Evolutionary conservation across 108 stramenopile genomes (phyloP).

Genomic region (Skeletonema potamos): DNA sequence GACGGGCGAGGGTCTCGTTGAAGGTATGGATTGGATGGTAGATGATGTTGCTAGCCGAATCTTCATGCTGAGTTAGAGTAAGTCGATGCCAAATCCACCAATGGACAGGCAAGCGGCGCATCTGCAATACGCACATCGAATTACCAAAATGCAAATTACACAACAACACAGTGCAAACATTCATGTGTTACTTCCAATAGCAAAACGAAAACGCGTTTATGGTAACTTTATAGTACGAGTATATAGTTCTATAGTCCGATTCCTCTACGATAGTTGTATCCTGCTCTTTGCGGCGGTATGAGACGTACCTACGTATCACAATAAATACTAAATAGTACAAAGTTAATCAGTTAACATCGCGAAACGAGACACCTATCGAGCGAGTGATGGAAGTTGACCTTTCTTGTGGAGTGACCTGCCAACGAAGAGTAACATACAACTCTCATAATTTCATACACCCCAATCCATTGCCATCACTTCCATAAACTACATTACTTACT

Average conservation of each 20-base stretch:
- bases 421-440: background rate
- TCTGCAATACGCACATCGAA: too few relatives aligned
- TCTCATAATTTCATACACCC: background rate
- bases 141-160: background rate
- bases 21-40: constrained; percentile 97
- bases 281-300: too few relatives aligned
- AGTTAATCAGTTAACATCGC: too few relatives aligned
- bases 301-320: too few relatives aligned
- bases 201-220: background rate
- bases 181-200: too few relatives aligned
- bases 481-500: background rate
- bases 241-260: too few relatives aligned
- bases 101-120: too few relatives aligned
- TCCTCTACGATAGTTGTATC: too few relatives aligned
- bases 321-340: too few relatives aligned
- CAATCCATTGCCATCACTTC: background rate
- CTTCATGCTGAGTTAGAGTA: constrained; percentile 78
- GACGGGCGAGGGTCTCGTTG: constrained; percentile 90
- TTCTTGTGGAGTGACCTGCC: background rate
- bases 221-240: background rate
- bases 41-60: constrained; percentile 92
- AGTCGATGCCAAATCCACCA: too few relatives aligned
- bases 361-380: too few relatives aligned
- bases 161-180: too few relatives aligned
- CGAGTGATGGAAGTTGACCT: background rate